Base-by-base conservation (phyloP, 169 alveolate genomes). In the Eimeria acervulina region DNA sequence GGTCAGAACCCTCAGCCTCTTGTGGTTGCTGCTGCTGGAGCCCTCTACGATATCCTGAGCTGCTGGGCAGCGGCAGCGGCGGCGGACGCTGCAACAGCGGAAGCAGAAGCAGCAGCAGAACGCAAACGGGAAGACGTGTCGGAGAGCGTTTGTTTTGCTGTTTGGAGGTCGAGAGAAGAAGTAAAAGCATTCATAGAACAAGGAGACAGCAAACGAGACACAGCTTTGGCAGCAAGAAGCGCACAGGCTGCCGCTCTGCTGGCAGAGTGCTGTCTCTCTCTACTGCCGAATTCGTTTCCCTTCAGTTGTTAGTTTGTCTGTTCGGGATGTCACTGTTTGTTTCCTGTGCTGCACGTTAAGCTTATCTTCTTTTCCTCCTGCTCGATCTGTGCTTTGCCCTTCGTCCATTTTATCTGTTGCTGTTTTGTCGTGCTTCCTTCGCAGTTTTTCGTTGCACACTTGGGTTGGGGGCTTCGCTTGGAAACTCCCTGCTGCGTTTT, bases 161-260 rank as follows among this genome's bases (percentile, higher is more conserved):
- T 15, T 26, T 23, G 10, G 74, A 33, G 26, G 2, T 26, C 36
- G 74, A 21, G 74, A n/a, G 74, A 63, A n/a, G 85, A 12, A 19
- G 85, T 38, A 55, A 74, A 33, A 7, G 85, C 85, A 2, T 40
- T 74, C 36, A 74, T 40, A 21, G 85, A 74, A 33, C 31, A 15
- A 33, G 59, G 36, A 8, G 17, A 40, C 85, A 38, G 33, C 85
- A 7, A 40, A 19, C 55, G 33, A 74, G 85, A 15, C 47, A 40
- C 87, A 76, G 36, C 87, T 2, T 33, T 38, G n/a, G 61, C 87
- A 40, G 87, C 87, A 38, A 44, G 61, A 33, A 26, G 63, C 61
- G 23, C 47, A 47, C 47, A 40, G 17, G 92, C 92, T 52, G 92
- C 92, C 38, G 70, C 21, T 19, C 55, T 66, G 33, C 55, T 84